Conservation (phyloP, 2,329 filamentous ascomycete genomes). For the Plenodomus lindquistii region DNA sequence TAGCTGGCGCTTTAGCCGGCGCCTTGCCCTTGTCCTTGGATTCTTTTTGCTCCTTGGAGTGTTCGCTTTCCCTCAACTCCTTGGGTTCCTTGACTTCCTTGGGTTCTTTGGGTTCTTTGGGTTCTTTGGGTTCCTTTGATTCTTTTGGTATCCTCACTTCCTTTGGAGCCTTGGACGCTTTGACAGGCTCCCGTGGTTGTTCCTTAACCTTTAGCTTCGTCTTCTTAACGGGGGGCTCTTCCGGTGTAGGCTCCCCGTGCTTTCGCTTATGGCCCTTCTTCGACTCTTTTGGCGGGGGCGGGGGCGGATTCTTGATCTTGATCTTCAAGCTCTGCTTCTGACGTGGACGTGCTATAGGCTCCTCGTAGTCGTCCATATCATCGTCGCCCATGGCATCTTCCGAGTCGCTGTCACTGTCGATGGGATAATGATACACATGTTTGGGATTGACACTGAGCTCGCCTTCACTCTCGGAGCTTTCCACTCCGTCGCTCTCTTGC, state of each 20-base stretch:
- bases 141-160: constrained; percentile 18
- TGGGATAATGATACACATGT: constrained; percentile 37
- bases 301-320: constrained; percentile 32
- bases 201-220: constrained; percentile 18
- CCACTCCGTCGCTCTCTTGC: constrained; percentile 54
- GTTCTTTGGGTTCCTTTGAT: constrained; percentile 18
- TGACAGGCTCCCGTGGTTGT: constrained; percentile 10
- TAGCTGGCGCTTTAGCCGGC: constrained; percentile 13
- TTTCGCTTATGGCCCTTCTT: constrained; percentile 35
- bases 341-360: constrained; percentile 31
- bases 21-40: constrained; percentile 10
- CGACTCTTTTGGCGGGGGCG: constrained; percentile 19
- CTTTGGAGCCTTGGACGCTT: constrained; percentile 18
- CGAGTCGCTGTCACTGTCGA: constrained; percentile 31
- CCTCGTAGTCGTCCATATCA: constrained; percentile 47
- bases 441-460: constrained; percentile 39
- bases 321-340: constrained; percentile 36
- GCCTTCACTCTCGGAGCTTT: constrained; percentile 38
- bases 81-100: constrained; percentile 13
- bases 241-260: constrained; percentile 29
- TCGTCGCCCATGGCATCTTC: constrained; percentile 32
- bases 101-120: constrained; percentile 22
- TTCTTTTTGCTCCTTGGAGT: constrained; percentile 19
- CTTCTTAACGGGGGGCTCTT: constrained; percentile 37
- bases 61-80: constrained; percentile 16